Evolutionary conservation across 768 basidiomycete species (phyloP).

Genomic region (Amanita jacksonii): DNA sequence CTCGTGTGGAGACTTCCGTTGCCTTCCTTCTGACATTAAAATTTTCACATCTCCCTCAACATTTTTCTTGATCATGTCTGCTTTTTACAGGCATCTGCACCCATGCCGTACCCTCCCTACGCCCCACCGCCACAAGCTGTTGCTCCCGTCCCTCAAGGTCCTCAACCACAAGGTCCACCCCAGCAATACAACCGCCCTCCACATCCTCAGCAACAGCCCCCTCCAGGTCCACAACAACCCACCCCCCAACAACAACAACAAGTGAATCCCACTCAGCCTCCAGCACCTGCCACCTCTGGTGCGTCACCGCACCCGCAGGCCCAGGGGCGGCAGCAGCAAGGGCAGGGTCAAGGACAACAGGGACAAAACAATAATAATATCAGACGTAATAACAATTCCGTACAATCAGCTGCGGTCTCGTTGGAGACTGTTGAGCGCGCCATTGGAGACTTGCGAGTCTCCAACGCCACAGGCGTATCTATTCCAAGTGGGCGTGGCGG

Average conservation of each 20-base stretch:
- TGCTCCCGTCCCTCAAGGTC: slow-evolving; percentile 13
- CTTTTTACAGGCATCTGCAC: slow-evolving; percentile 37
- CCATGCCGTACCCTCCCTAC: slow-evolving; percentile 20
- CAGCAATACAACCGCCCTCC: background rate
- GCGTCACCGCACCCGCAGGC: too few species aligned
- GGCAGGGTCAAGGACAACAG: slow-evolving; percentile 9
- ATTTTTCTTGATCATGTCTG: background rate
- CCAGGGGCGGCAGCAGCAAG: slow-evolving; percentile 17
- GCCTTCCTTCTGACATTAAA: slow-evolving; percentile 53
- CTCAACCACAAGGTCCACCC: slow-evolving; percentile 7
- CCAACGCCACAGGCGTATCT: slow-evolving; percentile 16
- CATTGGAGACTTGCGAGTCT: slow-evolving; percentile 40
- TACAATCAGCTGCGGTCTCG: slow-evolving; percentile 67
- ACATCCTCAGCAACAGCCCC: background rate
- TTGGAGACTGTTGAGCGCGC: slow-evolving; percentile 58
- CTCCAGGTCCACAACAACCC: background rate
- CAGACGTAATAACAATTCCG: slow-evolving; percentile 32
- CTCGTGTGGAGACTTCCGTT: slow-evolving; percentile 46
- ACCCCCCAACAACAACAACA: background rate
- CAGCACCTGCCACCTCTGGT: too few species aligned
- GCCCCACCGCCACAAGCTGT: slow-evolving; percentile 16
- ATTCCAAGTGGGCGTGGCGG: slow-evolving; percentile 18
- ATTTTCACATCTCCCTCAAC: slow-evolving; percentile 3
- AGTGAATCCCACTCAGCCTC: too few species aligned
- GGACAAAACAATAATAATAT: slow-evolving; percentile 24